Evolutionary conservation across 495 filamentous ascomycete species (phyloP), one percentile per base, ranked within the genome.

Genomic region (Ascodesmis nigricans): DNA sequence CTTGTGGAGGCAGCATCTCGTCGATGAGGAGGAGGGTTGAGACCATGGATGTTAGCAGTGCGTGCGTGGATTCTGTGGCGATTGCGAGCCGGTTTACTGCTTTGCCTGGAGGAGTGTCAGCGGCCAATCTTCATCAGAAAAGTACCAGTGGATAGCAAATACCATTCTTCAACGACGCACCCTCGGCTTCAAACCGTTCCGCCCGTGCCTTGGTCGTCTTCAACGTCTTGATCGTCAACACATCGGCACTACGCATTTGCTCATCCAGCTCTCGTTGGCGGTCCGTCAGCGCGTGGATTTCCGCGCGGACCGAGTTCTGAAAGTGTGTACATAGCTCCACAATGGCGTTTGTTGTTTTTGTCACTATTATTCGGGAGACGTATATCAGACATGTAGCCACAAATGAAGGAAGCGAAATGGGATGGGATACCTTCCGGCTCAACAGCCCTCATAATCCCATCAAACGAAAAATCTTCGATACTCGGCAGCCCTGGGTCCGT

Each of bases 381-480:
- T 23, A 5, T 17, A 23, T 10, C 3, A 27, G 15, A 3, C 20
- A 13, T 9, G 4, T 21, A 18, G 21, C 26, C 24, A 25, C 10
- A 9, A 13, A 36, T 23, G 17, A n/a, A 13, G 1, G 9, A 36
- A 23, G 16, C 9, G 15, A 26, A 23, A 18, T 33, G 9, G 14
- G 29, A 26, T 19, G 9, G 14, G 17, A 15, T 35, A 52, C 49
- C 40, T 21, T 50, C 39, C 13, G 49, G 49, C 14, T 52, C 47
- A 5, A 52, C 40, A 21, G 48, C 38, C 26, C 48, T 52, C 14
- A 52, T 21, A 43, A 52, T 52, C 3, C 44, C 40, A 23, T 42
- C 44, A 17, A 47, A 52, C 17, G 49, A 52, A 31, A 52, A 52
- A 9, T 51, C 47, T 28, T 48, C 48, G 39, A 52, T 40, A 14